Conservation (phyloP, 768 basidiomycete species). For the Leccinum longicurvipes region DNA sequence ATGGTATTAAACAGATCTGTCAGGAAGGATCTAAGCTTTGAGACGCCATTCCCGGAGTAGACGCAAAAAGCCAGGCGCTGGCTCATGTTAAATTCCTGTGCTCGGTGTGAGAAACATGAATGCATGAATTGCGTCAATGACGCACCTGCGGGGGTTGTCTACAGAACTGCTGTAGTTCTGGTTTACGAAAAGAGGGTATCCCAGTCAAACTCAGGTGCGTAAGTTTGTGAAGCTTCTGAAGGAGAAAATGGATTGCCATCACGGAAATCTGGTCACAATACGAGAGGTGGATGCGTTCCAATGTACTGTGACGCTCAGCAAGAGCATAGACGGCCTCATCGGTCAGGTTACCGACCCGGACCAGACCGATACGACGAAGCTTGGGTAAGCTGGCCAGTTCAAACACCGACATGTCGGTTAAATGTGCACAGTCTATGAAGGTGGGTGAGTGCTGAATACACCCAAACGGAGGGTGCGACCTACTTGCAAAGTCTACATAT, state of each 20-base stretch:
- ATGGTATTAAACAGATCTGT: conserved; percentile 73
- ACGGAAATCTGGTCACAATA: conserved; percentile 96
- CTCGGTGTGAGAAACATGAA: conserved; percentile 1
- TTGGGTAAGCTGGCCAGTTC: conserved; percentile 87
- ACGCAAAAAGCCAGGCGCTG: conserved; percentile 94
- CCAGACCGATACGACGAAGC: conserved; percentile 90
- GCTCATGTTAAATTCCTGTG: conserved; percentile 84
- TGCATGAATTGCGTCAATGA: conserved; percentile 11
- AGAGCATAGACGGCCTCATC: conserved; percentile 91
- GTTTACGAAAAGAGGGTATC: conserved; percentile 84
- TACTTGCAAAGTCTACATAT: conserved; percentile 96
- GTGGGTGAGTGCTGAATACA: conserved; percentile 7
- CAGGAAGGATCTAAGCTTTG: conserved; percentile 75
- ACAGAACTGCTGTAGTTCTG: conserved; percentile 87
- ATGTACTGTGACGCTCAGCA: conserved; percentile 76
- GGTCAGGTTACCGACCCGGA: conserved; percentile 88
- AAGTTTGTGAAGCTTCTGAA: conserved; percentile 84
- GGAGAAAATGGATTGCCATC: conserved; percentile 84
- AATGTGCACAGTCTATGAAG: conserved; percentile 66
- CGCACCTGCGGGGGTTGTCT: conserved; percentile 80
- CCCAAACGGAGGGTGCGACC: conserved; percentile 29
- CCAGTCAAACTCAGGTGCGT: conserved; percentile 98
- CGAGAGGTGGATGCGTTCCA: conserved; percentile 95
- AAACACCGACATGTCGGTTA: conserved; percentile 93
- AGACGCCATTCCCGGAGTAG: conserved; percentile 89